Evolutionary conservation across 1,284 basidiomycete species (phyloP).

Genomic region (Cryptococcus neoformans): DNA sequence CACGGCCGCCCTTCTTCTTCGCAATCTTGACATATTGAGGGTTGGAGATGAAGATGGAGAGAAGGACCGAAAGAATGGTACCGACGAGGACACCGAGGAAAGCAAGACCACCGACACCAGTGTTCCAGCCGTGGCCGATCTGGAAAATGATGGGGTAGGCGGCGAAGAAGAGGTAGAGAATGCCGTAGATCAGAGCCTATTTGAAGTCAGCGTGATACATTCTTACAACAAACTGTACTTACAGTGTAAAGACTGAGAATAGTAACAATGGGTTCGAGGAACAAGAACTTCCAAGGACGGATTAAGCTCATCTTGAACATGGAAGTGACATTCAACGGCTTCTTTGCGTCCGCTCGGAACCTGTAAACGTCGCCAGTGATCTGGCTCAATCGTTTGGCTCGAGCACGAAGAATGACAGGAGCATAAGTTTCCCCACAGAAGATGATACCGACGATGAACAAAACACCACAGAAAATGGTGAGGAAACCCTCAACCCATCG

Average conservation of each 20-base stretch:
- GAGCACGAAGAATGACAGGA: constrained; percentile 47
- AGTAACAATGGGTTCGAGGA: constrained; percentile 52
- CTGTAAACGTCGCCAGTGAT: constrained; percentile 50
- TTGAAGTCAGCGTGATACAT: constrained; percentile 18
- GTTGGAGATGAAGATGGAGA: constrained; percentile 47
- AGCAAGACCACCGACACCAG: constrained; percentile 61
- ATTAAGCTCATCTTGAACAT: constrained; percentile 49
- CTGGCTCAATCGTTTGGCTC: constrained; percentile 44
- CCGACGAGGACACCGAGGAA: constrained; percentile 67
- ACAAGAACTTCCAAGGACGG: constrained; percentile 52
- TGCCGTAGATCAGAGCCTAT: constrained; percentile 56
- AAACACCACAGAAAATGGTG: constrained; percentile 51
- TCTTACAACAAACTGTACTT: constrained; percentile 17
- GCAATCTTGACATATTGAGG: constrained; percentile 56
- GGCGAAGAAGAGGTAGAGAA: constrained; percentile 44
- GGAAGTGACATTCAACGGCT: constrained; percentile 31
- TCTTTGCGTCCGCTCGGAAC: constrained; percentile 51
- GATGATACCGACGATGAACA: constrained; percentile 33
- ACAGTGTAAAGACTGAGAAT: constrained; percentile 56
- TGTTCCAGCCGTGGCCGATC: constrained; percentile 58
- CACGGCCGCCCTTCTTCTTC: constrained; percentile 52
- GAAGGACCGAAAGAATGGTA: constrained; percentile 44
- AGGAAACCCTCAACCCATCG: constrained; percentile 65
- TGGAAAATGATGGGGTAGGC: constrained; percentile 61
- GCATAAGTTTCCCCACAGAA: constrained; percentile 52